Evolutionary conservation across 768 basidiomycete species (phyloP).

Genomic region (Trametes punicea): DNA sequence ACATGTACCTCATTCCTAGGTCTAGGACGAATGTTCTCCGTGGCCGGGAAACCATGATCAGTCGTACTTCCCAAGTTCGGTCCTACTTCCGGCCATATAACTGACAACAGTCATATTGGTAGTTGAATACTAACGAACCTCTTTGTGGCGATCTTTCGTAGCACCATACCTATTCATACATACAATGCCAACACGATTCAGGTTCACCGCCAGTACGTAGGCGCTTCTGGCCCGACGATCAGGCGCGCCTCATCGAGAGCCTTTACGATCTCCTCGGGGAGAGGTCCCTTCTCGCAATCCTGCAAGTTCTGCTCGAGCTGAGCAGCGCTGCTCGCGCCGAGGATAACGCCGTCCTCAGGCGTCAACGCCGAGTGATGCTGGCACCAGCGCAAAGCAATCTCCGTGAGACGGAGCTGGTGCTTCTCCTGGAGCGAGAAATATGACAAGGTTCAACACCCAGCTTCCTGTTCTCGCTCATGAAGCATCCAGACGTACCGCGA

Average conservation of each 20-base stretch:
- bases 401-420: conserved; percentile 45
- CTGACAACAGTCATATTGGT: too few species aligned
- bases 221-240: conserved; percentile 31
- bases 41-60: too few species aligned
- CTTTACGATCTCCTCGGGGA: conserved; percentile 49
- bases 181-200: neutral
- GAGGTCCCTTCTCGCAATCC: conserved; percentile 49
- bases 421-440: conserved; percentile 33
- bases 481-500: conserved; percentile 31
- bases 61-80: too few species aligned
- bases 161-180: too few species aligned
- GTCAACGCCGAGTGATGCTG: conserved; percentile 52
- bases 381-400: conserved; percentile 60
- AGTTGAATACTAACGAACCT: too few species aligned
- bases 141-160: too few species aligned
- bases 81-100: too few species aligned
- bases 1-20: too few species aligned
- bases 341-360: conserved; percentile 43
- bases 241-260: conserved; percentile 49
- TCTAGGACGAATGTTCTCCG: too few species aligned
- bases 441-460: neutral
- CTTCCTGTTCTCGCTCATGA: neutral
- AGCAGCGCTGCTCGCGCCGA: conserved; percentile 44
- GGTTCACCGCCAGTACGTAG: conserved; percentile 26
- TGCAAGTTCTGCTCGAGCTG: conserved; percentile 45